Base-by-base conservation (phyloP, 2,329 filamentous ascomycete species). In the Curvularia lunata region DNA sequence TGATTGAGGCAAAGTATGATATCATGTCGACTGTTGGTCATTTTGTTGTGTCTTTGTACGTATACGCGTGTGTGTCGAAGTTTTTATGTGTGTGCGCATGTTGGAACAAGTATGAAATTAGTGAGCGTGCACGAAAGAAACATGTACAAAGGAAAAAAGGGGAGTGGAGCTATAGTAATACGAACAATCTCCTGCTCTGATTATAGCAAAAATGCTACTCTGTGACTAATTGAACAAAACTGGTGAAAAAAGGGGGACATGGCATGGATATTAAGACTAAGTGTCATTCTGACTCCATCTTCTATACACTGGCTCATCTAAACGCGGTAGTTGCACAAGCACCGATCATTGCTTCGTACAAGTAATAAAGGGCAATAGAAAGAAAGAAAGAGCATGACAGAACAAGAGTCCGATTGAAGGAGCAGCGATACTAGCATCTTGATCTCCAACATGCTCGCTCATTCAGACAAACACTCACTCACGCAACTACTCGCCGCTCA, bases 401-500 rank as follows among this genome's bases (percentile, higher is more conserved):
- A 37, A 6, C 16, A 37, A 37, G 16, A 37, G 34, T 37, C 21
- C 13, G 7, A 25, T 25, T 25, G 21, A 25, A 42, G 12, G 19
- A 23, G 40, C 10, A 42, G 34, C 13, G 2, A 34, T 16, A 34
- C 6, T 37, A 18, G 5, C 16, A 8, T 37, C 34, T 37, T 37
- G 1, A 37, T 37, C n/a, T 37, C 34, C 34, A n/a, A 37, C 6
- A 37, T 37, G 16, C 16, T n/a, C 46, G 37, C 9, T 18, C 28
- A 27, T 32, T 8, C 18, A 21, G 16, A 16, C 2, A 12, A 23
- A 30, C 37, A 38, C 19, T 19, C n/a, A 21, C 3, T 18, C 38
- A n/a, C 12, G 4, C 19, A 37, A 16, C 43, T 51, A 75, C 62
- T 75, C 72, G n/a, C 72, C 73, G 25, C 68, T 70, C 73, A 98